Conservation (phyloP, 2,329 filamentous ascomycete species). For the Fusarium compactum region DNA sequence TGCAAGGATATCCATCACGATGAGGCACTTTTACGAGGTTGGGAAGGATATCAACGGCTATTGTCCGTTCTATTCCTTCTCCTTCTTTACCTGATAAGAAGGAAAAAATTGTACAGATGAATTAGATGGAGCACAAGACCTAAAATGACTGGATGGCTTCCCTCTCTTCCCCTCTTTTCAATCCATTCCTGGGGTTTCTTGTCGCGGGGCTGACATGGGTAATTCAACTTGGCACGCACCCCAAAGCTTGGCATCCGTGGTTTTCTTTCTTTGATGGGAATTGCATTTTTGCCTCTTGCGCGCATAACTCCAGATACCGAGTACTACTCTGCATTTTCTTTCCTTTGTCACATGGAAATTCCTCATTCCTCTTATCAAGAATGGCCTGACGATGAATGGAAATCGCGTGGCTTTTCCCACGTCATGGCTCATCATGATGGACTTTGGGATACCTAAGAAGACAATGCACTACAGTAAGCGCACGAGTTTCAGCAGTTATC, state of each 20-base stretch:
- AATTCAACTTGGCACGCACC: constrained; percentile 20
- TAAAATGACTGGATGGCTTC: not conserved
- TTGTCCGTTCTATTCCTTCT: not conserved
- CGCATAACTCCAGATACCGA: constrained; percentile 1
- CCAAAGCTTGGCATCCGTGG: constrained; percentile 15
- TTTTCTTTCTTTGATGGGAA: not conserved
- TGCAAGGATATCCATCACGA: constrained; percentile 33
- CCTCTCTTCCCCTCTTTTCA: constrained; percentile 11
- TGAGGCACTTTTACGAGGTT: constrained; percentile 27
- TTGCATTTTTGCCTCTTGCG: constrained; percentile 27
- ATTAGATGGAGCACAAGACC: not conserved
- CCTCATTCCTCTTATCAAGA: constrained; percentile 11
- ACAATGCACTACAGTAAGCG: not conserved
- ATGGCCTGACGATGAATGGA: not conserved
- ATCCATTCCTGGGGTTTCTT: constrained; percentile 21
- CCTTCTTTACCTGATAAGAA: constrained; percentile 1
- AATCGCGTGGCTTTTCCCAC: constrained; percentile 8
- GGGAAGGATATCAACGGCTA: constrained; percentile 7
- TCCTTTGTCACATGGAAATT: constrained; percentile 17
- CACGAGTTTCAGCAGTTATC: not conserved
- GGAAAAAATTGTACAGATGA: not conserved
- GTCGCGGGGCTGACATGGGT: constrained; percentile 21
- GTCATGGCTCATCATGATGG: constrained; percentile 39
- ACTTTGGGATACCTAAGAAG: not conserved
- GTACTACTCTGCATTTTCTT: constrained; percentile 7